Conservation (phyloP, 805 yeast species). For the Pichia exigua region DNA sequence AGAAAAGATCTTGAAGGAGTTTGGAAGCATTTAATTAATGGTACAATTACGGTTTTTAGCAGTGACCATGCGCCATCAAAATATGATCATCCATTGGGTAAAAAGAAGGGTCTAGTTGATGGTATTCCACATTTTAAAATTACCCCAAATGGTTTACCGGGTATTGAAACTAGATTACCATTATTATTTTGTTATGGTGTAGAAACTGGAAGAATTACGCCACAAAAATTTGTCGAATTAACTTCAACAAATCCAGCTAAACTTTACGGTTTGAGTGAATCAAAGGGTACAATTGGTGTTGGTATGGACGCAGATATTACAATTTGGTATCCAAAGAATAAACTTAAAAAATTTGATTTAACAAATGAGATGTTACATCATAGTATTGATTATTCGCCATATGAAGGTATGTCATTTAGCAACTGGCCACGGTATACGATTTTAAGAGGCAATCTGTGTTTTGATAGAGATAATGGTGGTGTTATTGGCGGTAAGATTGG, state of each 20-base stretch:
- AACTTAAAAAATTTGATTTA: constrained; percentile 19
- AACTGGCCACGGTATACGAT: constrained; percentile 39
- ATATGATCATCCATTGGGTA: constrained; percentile 34
- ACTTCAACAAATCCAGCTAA: constrained; percentile 39
- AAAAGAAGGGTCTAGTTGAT: constrained; percentile 32
- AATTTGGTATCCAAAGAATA: constrained; percentile 36
- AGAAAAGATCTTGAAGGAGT: constrained; percentile 33
- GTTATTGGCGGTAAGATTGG: constrained; percentile 16
- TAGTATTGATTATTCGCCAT: constrained; percentile 32
- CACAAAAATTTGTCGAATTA: constrained; percentile 37
- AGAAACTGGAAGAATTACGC: constrained; percentile 30
- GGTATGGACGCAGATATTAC: constrained; percentile 43
- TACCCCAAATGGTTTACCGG: constrained; percentile 42
- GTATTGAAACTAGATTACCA: constrained; percentile 39
- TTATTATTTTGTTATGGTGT: constrained; percentile 36
- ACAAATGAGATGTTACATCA: constrained; percentile 29
- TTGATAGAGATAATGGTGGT: constrained; percentile 22
- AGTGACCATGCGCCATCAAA: constrained; percentile 40
- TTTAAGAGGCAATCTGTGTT: constrained; percentile 30
- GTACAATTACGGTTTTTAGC: constrained; percentile 37
- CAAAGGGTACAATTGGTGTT: constrained; percentile 35
- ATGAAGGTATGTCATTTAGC: constrained; percentile 30
- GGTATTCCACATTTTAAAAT: constrained; percentile 33
- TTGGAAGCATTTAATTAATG: constrained; percentile 37
- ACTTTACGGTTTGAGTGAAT: constrained; percentile 34